Evolutionary conservation across 306 rosid species (phyloP), one percentile per base, ranked within the genome.

Genomic region (Crataegus laevigata): DNA sequence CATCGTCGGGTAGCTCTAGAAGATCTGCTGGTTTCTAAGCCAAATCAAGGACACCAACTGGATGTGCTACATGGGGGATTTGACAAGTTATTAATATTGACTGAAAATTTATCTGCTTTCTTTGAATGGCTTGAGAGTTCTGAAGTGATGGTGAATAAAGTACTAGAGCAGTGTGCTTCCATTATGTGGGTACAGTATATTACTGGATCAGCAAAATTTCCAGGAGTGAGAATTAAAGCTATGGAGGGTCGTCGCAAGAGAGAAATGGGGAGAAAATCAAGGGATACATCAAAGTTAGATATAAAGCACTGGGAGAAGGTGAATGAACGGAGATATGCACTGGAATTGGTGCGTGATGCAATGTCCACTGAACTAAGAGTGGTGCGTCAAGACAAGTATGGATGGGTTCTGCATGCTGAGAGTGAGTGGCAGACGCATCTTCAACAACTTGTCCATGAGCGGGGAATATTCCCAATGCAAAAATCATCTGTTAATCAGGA

Each of bases 381-480:
- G 82, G 97, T 96, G 66, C 91, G 99, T 84, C 99, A 96, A 77
- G 98, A 96, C 82, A 96, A 96, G 84, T 96, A 96, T 79, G 99
- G 99, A 45, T 96, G 99, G 99, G 89, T 96, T 91, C 90, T 96
- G 68, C 99, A 96, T 85, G 99, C 99, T 64, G 99, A 96, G 91
- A 96, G 99, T 63, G 97, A 89, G 88, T 96, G 99, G 99, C 93
- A 90, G 81, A 87, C 89, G 77, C 97, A 89, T 90, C 94, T 96
- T 29, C 97, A 96, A 78, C 90, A 96, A 78, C 99, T 96, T 83
- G 91, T 96, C 66, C 99, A 92, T 80, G 98, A 96, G 80, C 91
- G 99, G 1, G 96, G 99, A 72, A 92, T 96, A 78, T 89, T 96
- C 75, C 96, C 96, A 8, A 82, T 90, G 75, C 77, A 79, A 64